Evolutionary conservation across 2,329 filamentous ascomycete genomes (phyloP).

Genomic region (Tolypocladium capitatum): DNA sequence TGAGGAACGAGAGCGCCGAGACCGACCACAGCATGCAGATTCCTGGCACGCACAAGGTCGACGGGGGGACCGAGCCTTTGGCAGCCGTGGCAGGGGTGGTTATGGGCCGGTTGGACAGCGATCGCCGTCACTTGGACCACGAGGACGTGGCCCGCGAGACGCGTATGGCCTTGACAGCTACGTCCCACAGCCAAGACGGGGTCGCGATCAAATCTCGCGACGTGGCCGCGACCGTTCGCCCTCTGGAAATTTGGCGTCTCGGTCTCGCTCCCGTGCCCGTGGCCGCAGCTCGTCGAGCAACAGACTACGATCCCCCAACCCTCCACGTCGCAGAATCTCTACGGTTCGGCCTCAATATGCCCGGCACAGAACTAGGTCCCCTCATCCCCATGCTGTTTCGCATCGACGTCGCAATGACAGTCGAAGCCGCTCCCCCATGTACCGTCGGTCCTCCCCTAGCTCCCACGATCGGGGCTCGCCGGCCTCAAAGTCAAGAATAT

Average conservation of each 20-base stretch:
- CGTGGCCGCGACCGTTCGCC: slow-evolving; percentile 20
- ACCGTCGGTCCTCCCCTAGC: slow-evolving; percentile 18
- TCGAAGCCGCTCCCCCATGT: slow-evolving; percentile 8
- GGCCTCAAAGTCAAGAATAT: slow-evolving; percentile 35
- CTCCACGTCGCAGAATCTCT: slow-evolving; percentile 19
- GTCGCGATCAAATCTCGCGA: slow-evolving; percentile 23
- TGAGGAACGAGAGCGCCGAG: slow-evolving; percentile 50
- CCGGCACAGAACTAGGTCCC: slow-evolving; percentile 28
- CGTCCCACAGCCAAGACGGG: slow-evolving; percentile 31
- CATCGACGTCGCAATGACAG: slow-evolving; percentile 9
- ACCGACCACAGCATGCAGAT: slow-evolving; percentile 38
- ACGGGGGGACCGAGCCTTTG: slow-evolving; percentile 37
- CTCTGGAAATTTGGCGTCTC: slow-evolving; percentile 13
- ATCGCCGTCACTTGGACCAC: slow-evolving; percentile 34
- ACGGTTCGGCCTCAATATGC: slow-evolving; percentile 17
- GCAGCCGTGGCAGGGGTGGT: slow-evolving; percentile 28
- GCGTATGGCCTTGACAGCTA: slow-evolving; percentile 38
- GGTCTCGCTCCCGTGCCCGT: slow-evolving; percentile 20
- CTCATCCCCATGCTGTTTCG: slow-evolving; percentile 15
- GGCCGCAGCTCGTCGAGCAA: slow-evolving; percentile 17
- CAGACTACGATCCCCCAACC: slow-evolving; percentile 18
- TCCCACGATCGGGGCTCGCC: slow-evolving; percentile 28
- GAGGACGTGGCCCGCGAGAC: slow-evolving; percentile 28
- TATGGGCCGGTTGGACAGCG: slow-evolving; percentile 30
- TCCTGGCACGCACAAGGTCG: slow-evolving; percentile 40